Conservation (phyloP, 1,284 basidiomycete species). For the Moniliella sp. region DNA sequence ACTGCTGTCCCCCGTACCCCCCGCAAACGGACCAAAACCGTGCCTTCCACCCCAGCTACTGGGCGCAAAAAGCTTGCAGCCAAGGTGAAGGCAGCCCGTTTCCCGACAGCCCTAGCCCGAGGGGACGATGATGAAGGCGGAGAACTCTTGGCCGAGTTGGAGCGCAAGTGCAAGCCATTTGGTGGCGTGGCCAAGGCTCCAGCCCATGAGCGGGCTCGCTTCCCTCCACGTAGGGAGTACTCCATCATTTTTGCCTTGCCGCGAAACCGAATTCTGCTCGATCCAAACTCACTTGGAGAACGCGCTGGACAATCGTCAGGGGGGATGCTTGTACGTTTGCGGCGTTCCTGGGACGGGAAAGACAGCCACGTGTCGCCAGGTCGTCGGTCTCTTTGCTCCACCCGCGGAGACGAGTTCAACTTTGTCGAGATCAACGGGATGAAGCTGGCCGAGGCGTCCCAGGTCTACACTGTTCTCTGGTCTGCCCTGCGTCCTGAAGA, state of each 20-base stretch:
- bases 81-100: no score
- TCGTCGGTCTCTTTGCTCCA: conserved; percentile 55
- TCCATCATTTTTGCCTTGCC: conserved; percentile 69
- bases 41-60: no score
- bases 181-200: no score
- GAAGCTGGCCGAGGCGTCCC: conserved; percentile 36
- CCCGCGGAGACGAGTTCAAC: conserved; percentile 50
- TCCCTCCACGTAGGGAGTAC: conserved; percentile 78
- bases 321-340: conserved; percentile 86
- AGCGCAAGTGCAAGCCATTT: no score
- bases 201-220: no score
- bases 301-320: conserved; percentile 70
- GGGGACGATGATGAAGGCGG: no score
- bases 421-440: conserved; percentile 97
- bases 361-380: conserved; percentile 74
- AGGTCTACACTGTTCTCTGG: conserved; percentile 28
- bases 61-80: no score
- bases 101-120: no score
- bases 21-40: no score
- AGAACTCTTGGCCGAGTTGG: no score
- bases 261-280: conserved; percentile 63
- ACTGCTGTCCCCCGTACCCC: no score
- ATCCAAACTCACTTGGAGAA: conserved; percentile 61
- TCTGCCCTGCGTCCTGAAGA: conserved; percentile 8
- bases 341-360: conserved; percentile 78